Evolutionary conservation across 129 eudicot genomes (phyloP), one percentile per base, ranked within the genome.

Genomic region (Cynara cardunculus): DNA sequence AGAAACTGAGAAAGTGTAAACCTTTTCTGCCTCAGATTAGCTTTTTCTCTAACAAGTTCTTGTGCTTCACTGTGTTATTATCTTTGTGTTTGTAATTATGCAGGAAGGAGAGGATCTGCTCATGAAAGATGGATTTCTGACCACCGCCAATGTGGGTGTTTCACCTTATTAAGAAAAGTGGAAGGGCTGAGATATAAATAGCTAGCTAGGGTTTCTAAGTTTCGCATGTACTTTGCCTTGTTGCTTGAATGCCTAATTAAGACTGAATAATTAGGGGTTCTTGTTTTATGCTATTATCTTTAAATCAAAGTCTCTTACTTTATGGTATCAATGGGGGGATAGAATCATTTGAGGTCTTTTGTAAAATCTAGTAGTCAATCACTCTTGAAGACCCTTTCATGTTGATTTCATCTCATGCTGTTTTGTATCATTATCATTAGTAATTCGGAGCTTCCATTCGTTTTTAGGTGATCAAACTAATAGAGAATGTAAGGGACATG

Each of bases 31-130:
- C 73, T 16, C 37, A 24, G 56, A 69, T 30, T 72, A 34, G 22
- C 68, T 21, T 44, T 74, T 30, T 31, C 78, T 67, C 44, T n/a
- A 68, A 71, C 73, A 25, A 62, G 32, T 22, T 64, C 61, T 62
- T 32, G 64, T 64, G 10, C 1, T 64, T 64, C 69, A 75, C 39
- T 67, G 25, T 28, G 30, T 35, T n/a, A n/a, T 49, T 73, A 64
- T 73, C 71, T 67, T 35, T 66, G 77, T 78, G 81, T 56, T 86
- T 82, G 84, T 49, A 44, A 81, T 35, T 81, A 69, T 87, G 85
- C 78, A 94, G 98, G 98, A 94, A 85, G 97, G 92, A 80, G 97
- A 94, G 34, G 97, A 91, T 76, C 81, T 87, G 79, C 87, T 91
- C 31, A 89, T 92, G 94, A 94, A 94, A 84, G 98, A 94, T 86